Evolutionary conservation across 1,284 basidiomycete species (phyloP), one percentile per base, ranked within the genome.

Genomic region (Trametes polyzona): DNA sequence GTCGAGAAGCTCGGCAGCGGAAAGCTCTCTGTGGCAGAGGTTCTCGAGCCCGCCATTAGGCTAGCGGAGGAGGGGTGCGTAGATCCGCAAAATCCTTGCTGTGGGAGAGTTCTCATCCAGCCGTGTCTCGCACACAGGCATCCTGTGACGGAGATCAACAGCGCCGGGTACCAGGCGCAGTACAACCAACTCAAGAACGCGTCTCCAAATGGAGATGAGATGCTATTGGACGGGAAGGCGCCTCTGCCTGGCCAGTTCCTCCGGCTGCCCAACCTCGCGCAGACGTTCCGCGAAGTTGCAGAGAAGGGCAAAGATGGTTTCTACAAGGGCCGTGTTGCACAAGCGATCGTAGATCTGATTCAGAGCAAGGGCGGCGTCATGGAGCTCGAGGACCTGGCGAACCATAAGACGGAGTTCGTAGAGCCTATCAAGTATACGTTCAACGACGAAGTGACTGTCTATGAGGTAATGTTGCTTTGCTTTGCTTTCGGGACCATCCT

Each of bases 401-500:
- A 82, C 48, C 95, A 96, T 70, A 76, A 83, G 43, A 88, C 91
- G 0, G 80, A 87, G 6, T 84, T 93, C 43, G 92, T 97, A 16
- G 85, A 94, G 61, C 96, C 96, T 1, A 95, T 98, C 74, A 87
- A 83, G 54, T 96, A 96, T 72, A 93, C 89, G 0, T 98, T 95
- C 72, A 87, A 80, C 6, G 80, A 80, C 11, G 90, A 92, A 60
- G 88, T 93, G 11, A 92, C 92, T 0, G 78, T 96, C 0, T 92
- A 92, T 69, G 94, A 95, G 81, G 92, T 91, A 61, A 67, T 81
- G 55, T 6, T 6, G 14, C n/a, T n/a, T 1, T 24, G 5, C 33
- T 27, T 3, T 2, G 21, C 17, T 21, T 23, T 19, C 19, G 19
- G 6, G 24, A 26, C 39, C 29, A 16, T 33, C 2, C 2, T 4